These are phyloP conservation scores for Aspergillus sp. DNA, from an alignment of 2,329 filamentous ascomycete species.

Conservation along the genomic window DNA sequence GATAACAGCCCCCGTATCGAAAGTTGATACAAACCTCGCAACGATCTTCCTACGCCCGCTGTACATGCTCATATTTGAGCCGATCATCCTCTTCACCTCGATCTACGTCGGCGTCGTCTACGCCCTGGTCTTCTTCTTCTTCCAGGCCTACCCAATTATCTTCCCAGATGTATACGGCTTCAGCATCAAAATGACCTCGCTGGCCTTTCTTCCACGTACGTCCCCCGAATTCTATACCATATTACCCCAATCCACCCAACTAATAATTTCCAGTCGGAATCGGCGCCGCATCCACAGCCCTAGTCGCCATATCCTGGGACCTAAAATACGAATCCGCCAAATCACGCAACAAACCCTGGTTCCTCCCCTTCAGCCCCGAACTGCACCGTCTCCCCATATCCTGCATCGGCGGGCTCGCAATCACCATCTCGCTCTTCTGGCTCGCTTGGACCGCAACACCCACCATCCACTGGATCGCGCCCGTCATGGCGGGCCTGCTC, in stretches of 20 bases:
- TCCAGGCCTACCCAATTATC: slow-evolving; percentile 72
- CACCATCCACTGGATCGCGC: slow-evolving; percentile 53
- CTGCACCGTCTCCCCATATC: slow-evolving; percentile 70
- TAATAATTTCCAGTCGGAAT: slow-evolving; percentile 49
- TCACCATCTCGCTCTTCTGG: slow-evolving; percentile 53
- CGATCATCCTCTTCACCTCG: slow-evolving; percentile 70
- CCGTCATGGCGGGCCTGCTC: slow-evolving; percentile 60
- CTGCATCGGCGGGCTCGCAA: slow-evolving; percentile 66
- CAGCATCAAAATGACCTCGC: slow-evolving; percentile 62
- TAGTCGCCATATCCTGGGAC: slow-evolving; percentile 67
- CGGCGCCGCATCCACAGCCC: slow-evolving; percentile 60
- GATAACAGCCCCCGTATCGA: slow-evolving; percentile 54
- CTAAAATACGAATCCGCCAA: slow-evolving; percentile 53
- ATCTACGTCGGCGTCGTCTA: slow-evolving; percentile 71
- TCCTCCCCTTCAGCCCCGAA: slow-evolving; percentile 48
- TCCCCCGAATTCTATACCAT: background rate
- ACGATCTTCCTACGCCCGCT: slow-evolving; percentile 71
- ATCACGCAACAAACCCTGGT: slow-evolving; percentile 52
- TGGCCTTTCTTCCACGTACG: slow-evolving; percentile 64
- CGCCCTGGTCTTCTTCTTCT: slow-evolving; percentile 69
- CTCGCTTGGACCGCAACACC: slow-evolving; percentile 59
- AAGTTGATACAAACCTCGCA: slow-evolving; percentile 60
- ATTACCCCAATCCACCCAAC: too few species aligned
- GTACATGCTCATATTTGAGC: slow-evolving; percentile 70
- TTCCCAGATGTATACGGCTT: slow-evolving; percentile 66